Evolutionary conservation across 441 rosid species (phyloP), one percentile per base, ranked within the genome.

Genomic region (Omphalea diandra): DNA sequence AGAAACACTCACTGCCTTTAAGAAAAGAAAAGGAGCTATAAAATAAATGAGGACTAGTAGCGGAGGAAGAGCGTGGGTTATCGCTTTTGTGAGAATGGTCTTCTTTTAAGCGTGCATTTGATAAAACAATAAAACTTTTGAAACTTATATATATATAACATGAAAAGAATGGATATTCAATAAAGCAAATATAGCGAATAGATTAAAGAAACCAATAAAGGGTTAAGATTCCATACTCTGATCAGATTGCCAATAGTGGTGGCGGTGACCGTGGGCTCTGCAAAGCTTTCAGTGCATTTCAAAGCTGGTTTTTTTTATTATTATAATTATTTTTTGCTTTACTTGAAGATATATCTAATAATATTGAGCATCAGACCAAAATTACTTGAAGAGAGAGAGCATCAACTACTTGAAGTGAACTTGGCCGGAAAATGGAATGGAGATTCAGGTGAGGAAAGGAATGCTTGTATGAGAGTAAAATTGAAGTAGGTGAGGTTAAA

Each of bases 211-310:
- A 66, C n/a, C n/a, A 52, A 50, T 10, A 47, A 50, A 65, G 58
- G 60, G 14, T 3, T 35, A 35, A 66, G 60, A 66, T 66, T 66
- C 70, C 70, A 53, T 66, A 66, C 60, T 20, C 7, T n/a, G n/a
- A n/a, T n/a, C n/a, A n/a, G n/a, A n/a, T n/a, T n/a, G n/a, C n/a
- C n/a, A n/a, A n/a, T n/a, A n/a, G n/a, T n/a, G n/a, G n/a, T n/a
- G n/a, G n/a, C n/a, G n/a, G n/a, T n/a, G n/a, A n/a, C n/a, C n/a
- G n/a, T n/a, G n/a, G n/a, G 9, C 17, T 1, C 71, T 78, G 67
- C 18, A 71, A 68, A 41, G 69, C 74, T 68, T 78, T 72, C 74
- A 69, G 60, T 75, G 75, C 71, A 36, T 75, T 68, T 68, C 70
- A 68, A 63, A 57, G 81, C 73, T 74, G 78, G 50, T 49, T 32